A percentile compares a stretch with the other conserved stretches of the same genome.
Conservation (phyloP, 1,139 yeast species). For the Meyerozyma carpophila region DNA sequence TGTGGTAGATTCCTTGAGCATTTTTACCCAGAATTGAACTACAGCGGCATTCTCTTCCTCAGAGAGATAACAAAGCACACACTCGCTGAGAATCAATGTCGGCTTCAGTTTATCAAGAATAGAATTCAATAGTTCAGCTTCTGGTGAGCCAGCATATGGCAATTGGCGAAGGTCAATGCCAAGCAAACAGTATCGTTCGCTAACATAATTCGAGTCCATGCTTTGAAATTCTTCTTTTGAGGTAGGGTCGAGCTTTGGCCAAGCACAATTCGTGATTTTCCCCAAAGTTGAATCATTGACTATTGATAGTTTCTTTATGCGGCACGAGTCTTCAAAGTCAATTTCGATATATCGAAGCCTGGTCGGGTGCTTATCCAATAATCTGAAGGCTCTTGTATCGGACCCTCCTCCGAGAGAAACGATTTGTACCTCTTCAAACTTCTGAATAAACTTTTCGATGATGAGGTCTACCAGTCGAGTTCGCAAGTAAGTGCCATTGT, state of each 20-base stretch:
- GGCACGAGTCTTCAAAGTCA: slow-evolving; percentile 64
- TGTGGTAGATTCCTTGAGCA: slow-evolving; percentile 9
- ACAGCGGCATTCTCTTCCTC: slow-evolving; percentile 52
- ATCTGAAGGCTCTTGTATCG: slow-evolving; percentile 70
- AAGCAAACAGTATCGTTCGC: slow-evolving; percentile 46
- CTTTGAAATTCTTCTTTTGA: slow-evolving; percentile 20
- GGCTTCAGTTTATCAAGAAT: slow-evolving; percentile 40
- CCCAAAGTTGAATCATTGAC: slow-evolving; percentile 20
- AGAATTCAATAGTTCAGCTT: slow-evolving; percentile 2
- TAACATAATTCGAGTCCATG: slow-evolving; percentile 30
- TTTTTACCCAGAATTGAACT: slow-evolving; percentile 33
- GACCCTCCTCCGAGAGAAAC: slow-evolving; percentile 93
- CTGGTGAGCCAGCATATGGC: slow-evolving; percentile 3
- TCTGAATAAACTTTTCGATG: slow-evolving; percentile 43
- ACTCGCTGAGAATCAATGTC: slow-evolving; percentile 78
- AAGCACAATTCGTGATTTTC: slow-evolving; percentile 1
- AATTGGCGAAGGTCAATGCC: slow-evolving; percentile 51
- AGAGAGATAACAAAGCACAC: slow-evolving; percentile 79
- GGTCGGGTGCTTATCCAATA: slow-evolving; percentile 25
- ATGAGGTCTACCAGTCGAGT: slow-evolving; percentile 57
- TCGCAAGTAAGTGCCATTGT: slow-evolving; percentile 76
- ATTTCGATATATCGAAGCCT: slow-evolving; percentile 57
- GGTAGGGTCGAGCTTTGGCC: slow-evolving; percentile 7
- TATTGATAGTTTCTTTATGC: slow-evolving; percentile 56
- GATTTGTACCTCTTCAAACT: slow-evolving; percentile 46